Conservation (phyloP, 768 basidiomycete genomes). For the Basidioascus undulatus region DNA sequence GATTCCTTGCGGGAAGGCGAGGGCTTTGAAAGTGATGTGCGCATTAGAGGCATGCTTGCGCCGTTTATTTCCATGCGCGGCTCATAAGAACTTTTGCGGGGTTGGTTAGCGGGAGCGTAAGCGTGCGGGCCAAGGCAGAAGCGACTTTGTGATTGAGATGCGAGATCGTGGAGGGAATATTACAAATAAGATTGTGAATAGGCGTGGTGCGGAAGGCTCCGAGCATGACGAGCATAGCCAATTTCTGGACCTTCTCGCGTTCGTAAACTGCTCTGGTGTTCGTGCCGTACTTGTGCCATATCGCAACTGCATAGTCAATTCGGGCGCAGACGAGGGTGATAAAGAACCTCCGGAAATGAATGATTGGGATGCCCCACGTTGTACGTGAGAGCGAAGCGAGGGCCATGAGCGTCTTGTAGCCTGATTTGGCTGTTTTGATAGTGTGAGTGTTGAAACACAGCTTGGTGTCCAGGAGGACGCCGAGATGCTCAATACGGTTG, state of each 20-base stretch:
- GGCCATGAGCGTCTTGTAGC: neutral
- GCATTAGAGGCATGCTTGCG: too few species aligned
- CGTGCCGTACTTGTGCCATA: neutral
- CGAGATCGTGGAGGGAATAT: too few species aligned
- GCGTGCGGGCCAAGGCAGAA: too few species aligned
- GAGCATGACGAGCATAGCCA: neutral
- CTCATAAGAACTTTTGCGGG: too few species aligned
- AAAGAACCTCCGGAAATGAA: neutral
- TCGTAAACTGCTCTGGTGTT: neutral
- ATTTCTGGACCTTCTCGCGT: neutral
- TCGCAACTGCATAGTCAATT: conserved; percentile 1
- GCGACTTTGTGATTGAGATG: too few species aligned
- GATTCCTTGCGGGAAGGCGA: too few species aligned
- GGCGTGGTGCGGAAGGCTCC: conserved; percentile 4
- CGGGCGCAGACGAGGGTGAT: neutral
- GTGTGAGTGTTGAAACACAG: conserved; percentile 1
- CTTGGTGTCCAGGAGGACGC: neutral
- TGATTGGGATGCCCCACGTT: conserved; percentile 1
- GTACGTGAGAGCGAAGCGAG: conserved; percentile 1
- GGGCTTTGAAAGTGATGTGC: too few species aligned
- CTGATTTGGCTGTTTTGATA: neutral
- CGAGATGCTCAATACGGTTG: neutral
- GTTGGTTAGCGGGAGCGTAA: too few species aligned
- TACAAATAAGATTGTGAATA: too few species aligned
- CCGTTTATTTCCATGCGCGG: too few species aligned